Evolutionary conservation across 179 eudicot genomes (phyloP).

Genomic region (Nepenthes alata): DNA sequence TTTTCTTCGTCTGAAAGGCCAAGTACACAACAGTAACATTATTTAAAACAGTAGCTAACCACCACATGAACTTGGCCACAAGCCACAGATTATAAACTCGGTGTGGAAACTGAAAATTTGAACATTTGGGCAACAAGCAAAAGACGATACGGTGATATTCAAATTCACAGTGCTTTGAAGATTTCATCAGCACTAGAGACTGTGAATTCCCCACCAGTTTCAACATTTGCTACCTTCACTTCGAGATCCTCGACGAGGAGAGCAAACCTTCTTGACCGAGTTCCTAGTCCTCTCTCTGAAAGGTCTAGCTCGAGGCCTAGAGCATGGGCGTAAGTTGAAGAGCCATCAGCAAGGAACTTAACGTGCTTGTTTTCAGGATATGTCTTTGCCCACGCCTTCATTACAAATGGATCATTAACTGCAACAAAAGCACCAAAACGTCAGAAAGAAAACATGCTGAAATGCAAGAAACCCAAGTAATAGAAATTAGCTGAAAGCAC

Average conservation of each 20-base stretch:
- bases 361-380: slow-evolving; percentile 72
- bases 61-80: too few relatives aligned
- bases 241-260: slow-evolving; percentile 67
- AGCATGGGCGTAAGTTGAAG: slow-evolving; percentile 55
- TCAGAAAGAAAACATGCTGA: neutral
- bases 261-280: slow-evolving; percentile 64
- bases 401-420: slow-evolving; percentile 94
- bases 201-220: slow-evolving; percentile 72
- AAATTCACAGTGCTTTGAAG: slow-evolving; percentile 49
- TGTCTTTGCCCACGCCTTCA: slow-evolving; percentile 96
- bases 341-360: slow-evolving; percentile 80
- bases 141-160: neutral
- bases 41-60: too few relatives aligned
- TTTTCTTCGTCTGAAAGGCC: too few relatives aligned
- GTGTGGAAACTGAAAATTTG: too few relatives aligned
- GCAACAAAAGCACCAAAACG: slow-evolving; percentile 8
- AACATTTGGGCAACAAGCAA: neutral
- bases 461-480: neutral
- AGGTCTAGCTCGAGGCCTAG: slow-evolving; percentile 83
- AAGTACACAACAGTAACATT: too few relatives aligned
- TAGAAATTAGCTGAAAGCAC: neutral
- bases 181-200: slow-evolving; percentile 79
- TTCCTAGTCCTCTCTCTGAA: slow-evolving; percentile 58
- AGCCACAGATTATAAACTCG: too few relatives aligned
- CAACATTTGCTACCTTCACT: slow-evolving; percentile 59